phyloP scores from a whole-genome alignment of 352 stramenopile genomes.

The Phytophthora hibernalis region DNA sequence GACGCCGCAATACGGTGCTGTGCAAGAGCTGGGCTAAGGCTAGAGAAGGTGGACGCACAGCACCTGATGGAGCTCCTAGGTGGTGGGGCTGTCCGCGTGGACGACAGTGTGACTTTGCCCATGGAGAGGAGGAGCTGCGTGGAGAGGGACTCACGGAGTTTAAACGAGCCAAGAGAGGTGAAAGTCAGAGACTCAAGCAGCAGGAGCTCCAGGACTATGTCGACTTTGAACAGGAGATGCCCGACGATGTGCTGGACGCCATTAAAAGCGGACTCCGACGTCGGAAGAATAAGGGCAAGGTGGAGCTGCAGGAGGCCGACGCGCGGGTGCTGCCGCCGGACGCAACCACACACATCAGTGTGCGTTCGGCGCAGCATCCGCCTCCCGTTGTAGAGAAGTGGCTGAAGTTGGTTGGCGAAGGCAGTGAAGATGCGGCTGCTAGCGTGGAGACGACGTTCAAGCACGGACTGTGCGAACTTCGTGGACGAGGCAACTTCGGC shows the following conservation, averaged over 20 bases:
- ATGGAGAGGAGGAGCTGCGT: slow-evolving; percentile 80
- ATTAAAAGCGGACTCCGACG: slow-evolving; percentile 69
- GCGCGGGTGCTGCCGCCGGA: slow-evolving; percentile 36
- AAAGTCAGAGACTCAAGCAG: slow-evolving; percentile 64
- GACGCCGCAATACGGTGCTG: slow-evolving; percentile 79
- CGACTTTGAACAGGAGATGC: slow-evolving; percentile 73
- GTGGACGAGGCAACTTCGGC: slow-evolving; percentile 79
- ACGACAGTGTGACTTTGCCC: slow-evolving; percentile 84
- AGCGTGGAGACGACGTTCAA: slow-evolving; percentile 61
- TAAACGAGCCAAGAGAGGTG: slow-evolving; percentile 76
- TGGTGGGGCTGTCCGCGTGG: slow-evolving; percentile 89
- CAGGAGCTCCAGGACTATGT: slow-evolving; percentile 73
- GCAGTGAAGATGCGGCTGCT: slow-evolving; percentile 19
- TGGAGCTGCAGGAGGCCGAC: slow-evolving; percentile 29
- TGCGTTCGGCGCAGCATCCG: slow-evolving; percentile 32
- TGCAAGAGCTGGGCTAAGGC: slow-evolving; percentile 79
- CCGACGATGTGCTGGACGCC: slow-evolving; percentile 70
- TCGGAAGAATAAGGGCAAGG: slow-evolving; percentile 44
- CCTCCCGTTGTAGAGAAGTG: slow-evolving; percentile 38
- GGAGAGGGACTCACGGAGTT: slow-evolving; percentile 70
- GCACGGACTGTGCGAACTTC: slow-evolving; percentile 77
- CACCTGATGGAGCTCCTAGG: slow-evolving; percentile 58
- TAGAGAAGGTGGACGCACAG: slow-evolving; percentile 43
- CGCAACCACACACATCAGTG: slow-evolving; percentile 37
- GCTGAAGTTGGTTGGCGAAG: slow-evolving; percentile 54